Evolutionary conservation across 176 grass and related monocot genomes (phyloP), one percentile per base, ranked within the genome.

Genomic region (Triticum monococcum): DNA sequence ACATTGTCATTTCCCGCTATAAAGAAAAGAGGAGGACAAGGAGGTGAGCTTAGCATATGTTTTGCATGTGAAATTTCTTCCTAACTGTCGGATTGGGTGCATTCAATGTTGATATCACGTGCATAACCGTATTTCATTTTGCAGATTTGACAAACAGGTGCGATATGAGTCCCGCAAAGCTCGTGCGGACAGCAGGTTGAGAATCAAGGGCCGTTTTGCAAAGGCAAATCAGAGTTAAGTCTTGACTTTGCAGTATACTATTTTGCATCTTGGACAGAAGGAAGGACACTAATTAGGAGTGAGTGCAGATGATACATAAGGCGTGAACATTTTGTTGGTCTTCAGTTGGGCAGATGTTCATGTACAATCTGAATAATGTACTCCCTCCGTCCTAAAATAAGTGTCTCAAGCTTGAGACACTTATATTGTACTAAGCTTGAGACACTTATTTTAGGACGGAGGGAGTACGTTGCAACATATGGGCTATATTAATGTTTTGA

Each of bases 1-100:
- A 80, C 77, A 81, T 91, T 1, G 85, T 94, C 57, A 94, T 99
- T 46, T 97, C 90, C 0, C 92, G 94, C 20, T 99, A 99, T 25
- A 96, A 96, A 78, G 94, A 96, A 75, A 99, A 99, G 90, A 94
- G 97, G 52, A 97, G 96, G 85, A 91, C 97, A 87, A 89, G 97
- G 77, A 96, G 94, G 94, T 99, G 28, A 99, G 61, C 63, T 31
- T 32, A 50, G 46, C 11, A 40, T 81, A 38, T 57, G 41, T 12
- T 68, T 80, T 25, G 2, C 30, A n/a, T 20, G 9, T 1, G 11
- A 18, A 1, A 25, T 59, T 72, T 60, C 22, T 66, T 36, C 3
- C 11, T 5, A 31, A 32, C 4, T 1, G 75, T 65, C 8, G 61
- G 12, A 67, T 38, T 75, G 25, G 24, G 50, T 18, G 50, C 50